Evolutionary conservation across 805 yeast genomes (phyloP).

Genomic region (Candida ipomoeae): DNA sequence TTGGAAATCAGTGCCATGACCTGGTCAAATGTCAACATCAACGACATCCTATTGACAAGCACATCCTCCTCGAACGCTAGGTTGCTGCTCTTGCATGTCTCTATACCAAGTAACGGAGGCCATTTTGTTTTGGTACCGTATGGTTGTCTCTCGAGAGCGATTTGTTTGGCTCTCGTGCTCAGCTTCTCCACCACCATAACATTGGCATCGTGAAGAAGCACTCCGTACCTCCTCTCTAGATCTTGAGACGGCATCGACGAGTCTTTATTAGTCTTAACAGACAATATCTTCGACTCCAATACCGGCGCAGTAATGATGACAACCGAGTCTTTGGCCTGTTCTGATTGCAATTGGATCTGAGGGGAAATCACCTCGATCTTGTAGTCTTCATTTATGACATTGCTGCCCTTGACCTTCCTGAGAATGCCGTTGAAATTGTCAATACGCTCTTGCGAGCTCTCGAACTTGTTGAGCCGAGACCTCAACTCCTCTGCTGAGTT

Average conservation of each 20-base stretch:
- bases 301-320: constrained; percentile 70
- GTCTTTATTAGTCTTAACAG: constrained; percentile 47
- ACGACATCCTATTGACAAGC: constrained; percentile 61
- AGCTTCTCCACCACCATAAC: constrained; percentile 61
- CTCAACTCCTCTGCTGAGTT: background rate
- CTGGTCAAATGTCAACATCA: constrained; percentile 55
- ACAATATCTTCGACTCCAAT: constrained; percentile 64
- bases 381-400: constrained; percentile 36
- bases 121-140: constrained; percentile 66
- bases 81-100: constrained; percentile 52
- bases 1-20: constrained; percentile 25
- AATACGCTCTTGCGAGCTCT: constrained; percentile 21
- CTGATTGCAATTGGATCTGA: constrained; percentile 41
- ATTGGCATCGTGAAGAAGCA: constrained; percentile 64
- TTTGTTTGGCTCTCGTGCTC: constrained; percentile 30
- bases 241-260: constrained; percentile 29
- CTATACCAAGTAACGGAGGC: constrained; percentile 90
- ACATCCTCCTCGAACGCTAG: constrained; percentile 45
- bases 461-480: constrained; percentile 4
- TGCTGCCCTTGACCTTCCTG: constrained; percentile 18
- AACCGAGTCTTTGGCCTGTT: constrained; percentile 46
- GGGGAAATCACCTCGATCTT: constrained; percentile 38
- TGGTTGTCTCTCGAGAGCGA: constrained; percentile 42
- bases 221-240: constrained; percentile 63
- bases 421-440: constrained; percentile 31